Base-by-base conservation (phyloP, 345 rosid genomes). In the Hibiscus syriacus region DNA sequence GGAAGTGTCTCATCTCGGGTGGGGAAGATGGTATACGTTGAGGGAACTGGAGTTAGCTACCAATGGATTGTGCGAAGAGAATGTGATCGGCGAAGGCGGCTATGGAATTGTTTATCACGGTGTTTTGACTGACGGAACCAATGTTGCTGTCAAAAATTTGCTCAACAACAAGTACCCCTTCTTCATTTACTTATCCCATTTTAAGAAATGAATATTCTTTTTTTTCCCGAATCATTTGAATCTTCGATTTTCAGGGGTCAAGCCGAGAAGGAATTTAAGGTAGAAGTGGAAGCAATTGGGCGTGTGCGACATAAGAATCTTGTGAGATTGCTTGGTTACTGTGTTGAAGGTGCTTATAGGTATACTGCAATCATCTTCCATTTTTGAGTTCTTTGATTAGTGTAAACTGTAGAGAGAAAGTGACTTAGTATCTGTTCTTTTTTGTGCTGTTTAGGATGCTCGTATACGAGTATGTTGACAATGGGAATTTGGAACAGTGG, bases 1-100 rank as follows among this genome's bases (percentile, higher is more conserved):
- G 0, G 97, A 93, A 74, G 98, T 93, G n/a, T 88, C 93, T 38
- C 97, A 92, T 84, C 85, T 92, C 4, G 97, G 98, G 25, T 92
- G 98, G 96, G 97, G 98, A 34, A 76, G 97, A 34, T 87, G 98
- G 98, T 92, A 90, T 66, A 92, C 96, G 29, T 79, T 90, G 45
- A 79, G 96, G 61, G 97, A 92, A 79, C 81, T 92, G 9, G 97
- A 90, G 74, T 90, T 85, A 5, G 97, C 98, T 0, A 92, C 98
- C 0, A 69, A 83, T 78, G 92, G 97, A 1, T 71, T 92, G 32
- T 80, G 92, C 60, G 56, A 52, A 52, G 56, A 52, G 27, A 52
- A 52, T 10, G 56, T 52, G 29, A 52, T 52, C 26, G 56, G 56
- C 13, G 56, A 52, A 52, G 56, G 56, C 13, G 56, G 56, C 29